phyloP scores from a whole-genome alignment of 306 rosid genomes.

The Acmispon strigosus region DNA sequence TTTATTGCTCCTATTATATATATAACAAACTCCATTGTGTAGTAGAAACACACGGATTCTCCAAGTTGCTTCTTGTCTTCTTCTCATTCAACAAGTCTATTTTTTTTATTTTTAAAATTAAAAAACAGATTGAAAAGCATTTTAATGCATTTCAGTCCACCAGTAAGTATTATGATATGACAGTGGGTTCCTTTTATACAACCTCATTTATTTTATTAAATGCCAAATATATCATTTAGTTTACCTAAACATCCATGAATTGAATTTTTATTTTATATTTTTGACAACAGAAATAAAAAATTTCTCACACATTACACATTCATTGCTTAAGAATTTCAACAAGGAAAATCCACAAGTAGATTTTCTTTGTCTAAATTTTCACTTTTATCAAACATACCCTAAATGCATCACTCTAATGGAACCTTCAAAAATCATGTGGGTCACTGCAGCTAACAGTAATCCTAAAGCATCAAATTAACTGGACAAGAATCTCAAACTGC shows the following conservation, averaged over 20 bases:
- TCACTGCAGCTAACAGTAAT: neutral
- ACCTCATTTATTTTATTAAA: neutral
- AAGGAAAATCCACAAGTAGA: neutral
- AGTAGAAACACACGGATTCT: no score
- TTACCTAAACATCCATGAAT: neutral
- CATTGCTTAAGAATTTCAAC: neutral
- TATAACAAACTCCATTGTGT: no score
- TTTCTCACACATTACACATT: neutral
- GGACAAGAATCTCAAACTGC: conserved; percentile 7
- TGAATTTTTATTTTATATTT: neutral
- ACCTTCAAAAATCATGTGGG: neutral
- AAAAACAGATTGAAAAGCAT: neutral
- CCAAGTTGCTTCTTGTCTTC: no score
- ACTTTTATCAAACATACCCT: neutral
- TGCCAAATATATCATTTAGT: neutral
- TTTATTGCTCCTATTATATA: no score
- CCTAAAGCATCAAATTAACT: neutral
- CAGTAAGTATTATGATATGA: neutral
- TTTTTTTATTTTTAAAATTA: neutral
- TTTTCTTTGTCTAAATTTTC: neutral
- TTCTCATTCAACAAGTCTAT: neutral
- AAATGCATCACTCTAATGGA: neutral
- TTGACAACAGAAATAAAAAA: neutral
- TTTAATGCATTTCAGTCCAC: neutral
- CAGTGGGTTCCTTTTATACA: neutral